phyloP scores from a whole-genome alignment of 164 flowering plant genomes.

The Euptelea pleiosperma region DNA sequence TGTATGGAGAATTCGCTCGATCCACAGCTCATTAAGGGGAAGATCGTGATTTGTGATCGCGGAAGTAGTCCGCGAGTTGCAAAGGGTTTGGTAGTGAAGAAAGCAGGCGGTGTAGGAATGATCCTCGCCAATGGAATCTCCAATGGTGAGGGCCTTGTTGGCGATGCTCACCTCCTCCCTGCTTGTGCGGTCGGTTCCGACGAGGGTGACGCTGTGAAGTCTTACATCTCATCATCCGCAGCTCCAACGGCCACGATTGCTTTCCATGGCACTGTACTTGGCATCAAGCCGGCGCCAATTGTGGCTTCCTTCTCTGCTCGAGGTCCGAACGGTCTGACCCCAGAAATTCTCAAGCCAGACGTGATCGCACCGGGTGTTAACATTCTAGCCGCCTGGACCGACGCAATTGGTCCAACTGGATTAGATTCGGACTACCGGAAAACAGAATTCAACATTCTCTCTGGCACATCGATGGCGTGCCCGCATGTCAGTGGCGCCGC shows the following conservation, averaged over 20 bases:
- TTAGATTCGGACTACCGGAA: slow-evolving; percentile 47
- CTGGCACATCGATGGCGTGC: slow-evolving; percentile 87
- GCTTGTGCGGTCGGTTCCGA: slow-evolving; percentile 67
- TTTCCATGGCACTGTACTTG: slow-evolving; percentile 63
- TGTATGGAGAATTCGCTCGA: slow-evolving; percentile 78
- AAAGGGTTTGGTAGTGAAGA: slow-evolving; percentile 73
- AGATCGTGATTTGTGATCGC: slow-evolving; percentile 78
- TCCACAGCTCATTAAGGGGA: slow-evolving; percentile 47
- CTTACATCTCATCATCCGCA: slow-evolving; percentile 37
- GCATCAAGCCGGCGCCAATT: slow-evolving; percentile 80
- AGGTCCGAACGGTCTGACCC: slow-evolving; percentile 73
- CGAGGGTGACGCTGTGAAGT: slow-evolving; percentile 57
- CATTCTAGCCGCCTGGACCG: slow-evolving; percentile 85
- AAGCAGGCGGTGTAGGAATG: slow-evolving; percentile 86
- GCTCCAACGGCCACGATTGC: slow-evolving; percentile 53
- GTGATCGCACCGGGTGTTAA: slow-evolving; percentile 83
- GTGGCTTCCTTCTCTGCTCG: slow-evolving; percentile 79
- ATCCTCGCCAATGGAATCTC: slow-evolving; percentile 64
- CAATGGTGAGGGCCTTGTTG: slow-evolving; percentile 78
- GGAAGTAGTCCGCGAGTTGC: slow-evolving; percentile 74
- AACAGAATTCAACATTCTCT: slow-evolving; percentile 75
- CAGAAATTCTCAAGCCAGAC: slow-evolving; percentile 79
- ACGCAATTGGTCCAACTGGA: slow-evolving; percentile 73
- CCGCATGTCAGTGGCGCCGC: slow-evolving; percentile 90
- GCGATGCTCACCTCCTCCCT: slow-evolving; percentile 74